Conservation (phyloP, 805 yeast genomes). For the Scheffersomyces stipitis region DNA sequence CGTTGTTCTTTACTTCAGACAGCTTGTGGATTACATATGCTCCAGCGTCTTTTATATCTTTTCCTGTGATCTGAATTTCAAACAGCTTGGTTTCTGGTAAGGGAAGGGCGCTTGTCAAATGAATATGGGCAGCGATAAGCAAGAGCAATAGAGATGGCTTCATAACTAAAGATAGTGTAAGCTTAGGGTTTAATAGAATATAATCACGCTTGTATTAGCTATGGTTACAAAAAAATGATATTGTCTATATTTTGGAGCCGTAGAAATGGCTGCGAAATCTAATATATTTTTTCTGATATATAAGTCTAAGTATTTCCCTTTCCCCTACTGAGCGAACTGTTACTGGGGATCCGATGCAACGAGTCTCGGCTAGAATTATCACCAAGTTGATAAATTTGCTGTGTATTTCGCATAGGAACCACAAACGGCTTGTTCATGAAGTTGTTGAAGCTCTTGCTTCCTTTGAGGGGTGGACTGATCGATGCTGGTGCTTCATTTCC, state of each 20-base stretch:
- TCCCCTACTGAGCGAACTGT: constrained; percentile 11
- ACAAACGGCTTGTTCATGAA: constrained; percentile 40
- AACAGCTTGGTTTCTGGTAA: too few species aligned
- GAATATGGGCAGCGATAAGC: too few species aligned
- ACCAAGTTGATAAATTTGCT: constrained; percentile 8
- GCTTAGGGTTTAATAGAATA: too few species aligned
- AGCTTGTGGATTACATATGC: not conserved
- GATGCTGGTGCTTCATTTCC: not conserved
- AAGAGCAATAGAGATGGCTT: too few species aligned
- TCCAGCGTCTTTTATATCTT: constrained; percentile 6
- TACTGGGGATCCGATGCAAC: constrained; percentile 20
- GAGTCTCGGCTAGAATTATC: constrained; percentile 27
- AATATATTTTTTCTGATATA: too few species aligned
- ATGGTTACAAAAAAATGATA: too few species aligned
- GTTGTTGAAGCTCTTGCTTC: constrained; percentile 14
- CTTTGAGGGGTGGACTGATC: constrained; percentile 2
- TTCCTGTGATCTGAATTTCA: too few species aligned
- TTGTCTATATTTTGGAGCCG: too few species aligned
- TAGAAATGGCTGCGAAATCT: too few species aligned
- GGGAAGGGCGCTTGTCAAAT: too few species aligned
- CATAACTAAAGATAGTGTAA: too few species aligned
- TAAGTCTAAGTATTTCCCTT: constrained; percentile 2
- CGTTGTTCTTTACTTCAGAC: constrained; percentile 3
- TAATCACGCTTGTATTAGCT: too few species aligned
- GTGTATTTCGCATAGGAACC: constrained; percentile 24